Conservation (phyloP, 768 basidiomycete genomes). For the Grammothele lineata region DNA sequence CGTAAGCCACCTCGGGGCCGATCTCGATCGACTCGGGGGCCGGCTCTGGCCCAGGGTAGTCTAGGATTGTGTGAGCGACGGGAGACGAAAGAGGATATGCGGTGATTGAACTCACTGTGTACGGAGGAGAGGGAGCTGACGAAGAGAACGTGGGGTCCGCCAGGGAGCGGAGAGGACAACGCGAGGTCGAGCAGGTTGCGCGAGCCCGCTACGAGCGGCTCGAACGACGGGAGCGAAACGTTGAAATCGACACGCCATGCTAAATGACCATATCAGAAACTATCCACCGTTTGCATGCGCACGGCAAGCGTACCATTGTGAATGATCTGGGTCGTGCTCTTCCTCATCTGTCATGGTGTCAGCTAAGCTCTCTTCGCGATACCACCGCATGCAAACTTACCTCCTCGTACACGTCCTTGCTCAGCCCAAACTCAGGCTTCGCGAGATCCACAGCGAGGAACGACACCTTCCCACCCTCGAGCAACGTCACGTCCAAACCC, state of each 20-base stretch:
- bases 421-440: no score
- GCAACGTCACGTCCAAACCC: constrained; percentile 6
- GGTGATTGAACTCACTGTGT: no score
- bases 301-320: no score
- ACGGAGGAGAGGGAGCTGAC: constrained; percentile 15
- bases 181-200: constrained; percentile 17
- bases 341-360: constrained; percentile 2
- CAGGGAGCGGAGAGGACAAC: constrained; percentile 2
- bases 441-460: no score
- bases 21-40: constrained; percentile 1
- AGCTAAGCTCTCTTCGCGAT: background rate
- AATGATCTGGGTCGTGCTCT: constrained; percentile 10
- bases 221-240: constrained; percentile 32
- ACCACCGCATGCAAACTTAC: constrained; percentile 4
- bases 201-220: constrained; percentile 29
- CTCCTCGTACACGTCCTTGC: background rate
- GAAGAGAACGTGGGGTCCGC: constrained; percentile 23
- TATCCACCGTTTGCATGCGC: no score
- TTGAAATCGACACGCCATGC: constrained; percentile 43
- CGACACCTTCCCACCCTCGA: background rate
- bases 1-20: constrained; percentile 30
- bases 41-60: constrained; percentile 2
- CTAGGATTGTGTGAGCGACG: background rate
- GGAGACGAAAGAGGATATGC: no score
- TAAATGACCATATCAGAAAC: no score